phyloP scores from a whole-genome alignment of 345 rosid species.

The Garcia nutans region DNA sequence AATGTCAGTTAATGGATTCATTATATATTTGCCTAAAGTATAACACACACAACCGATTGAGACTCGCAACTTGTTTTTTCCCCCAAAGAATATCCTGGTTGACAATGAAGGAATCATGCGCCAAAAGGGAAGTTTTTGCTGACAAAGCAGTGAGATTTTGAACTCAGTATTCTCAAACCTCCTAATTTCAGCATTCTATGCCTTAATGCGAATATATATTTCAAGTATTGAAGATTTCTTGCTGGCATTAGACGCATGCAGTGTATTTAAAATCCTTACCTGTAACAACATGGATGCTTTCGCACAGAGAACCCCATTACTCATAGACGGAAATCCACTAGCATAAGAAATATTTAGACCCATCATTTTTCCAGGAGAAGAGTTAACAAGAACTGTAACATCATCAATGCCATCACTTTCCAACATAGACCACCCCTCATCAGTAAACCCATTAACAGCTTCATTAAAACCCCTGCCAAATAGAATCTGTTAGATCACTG shows the following conservation, averaged over 20 bases:
- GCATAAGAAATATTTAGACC: constrained; percentile 74
- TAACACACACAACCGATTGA: not conserved
- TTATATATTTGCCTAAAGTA: not conserved
- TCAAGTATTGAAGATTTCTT: not conserved
- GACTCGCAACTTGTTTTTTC: not conserved
- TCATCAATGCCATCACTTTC: constrained; percentile 96
- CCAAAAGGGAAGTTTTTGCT: not conserved
- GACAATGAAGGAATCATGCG: not conserved
- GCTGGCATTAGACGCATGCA: not conserved
- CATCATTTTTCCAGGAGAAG: constrained; percentile 92
- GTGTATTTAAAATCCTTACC: constrained; percentile 37
- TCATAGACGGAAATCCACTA: constrained; percentile 81
- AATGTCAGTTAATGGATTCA: not conserved
- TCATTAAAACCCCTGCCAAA: constrained; percentile 85
- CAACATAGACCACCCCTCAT: constrained; percentile 95
- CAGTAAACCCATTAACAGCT: constrained; percentile 91
- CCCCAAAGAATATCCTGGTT: not conserved
- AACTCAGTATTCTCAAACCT: not conserved
- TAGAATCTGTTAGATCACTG: not conserved
- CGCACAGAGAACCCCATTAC: constrained; percentile 83
- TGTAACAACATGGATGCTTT: constrained; percentile 98
- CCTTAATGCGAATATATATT: not conserved
- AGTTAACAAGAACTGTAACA: constrained; percentile 87
- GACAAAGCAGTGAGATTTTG: not conserved
- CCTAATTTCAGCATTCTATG: not conserved